Conservation (phyloP, 2,329 filamentous ascomycete species). For the Hypomyces perniciosus region DNA sequence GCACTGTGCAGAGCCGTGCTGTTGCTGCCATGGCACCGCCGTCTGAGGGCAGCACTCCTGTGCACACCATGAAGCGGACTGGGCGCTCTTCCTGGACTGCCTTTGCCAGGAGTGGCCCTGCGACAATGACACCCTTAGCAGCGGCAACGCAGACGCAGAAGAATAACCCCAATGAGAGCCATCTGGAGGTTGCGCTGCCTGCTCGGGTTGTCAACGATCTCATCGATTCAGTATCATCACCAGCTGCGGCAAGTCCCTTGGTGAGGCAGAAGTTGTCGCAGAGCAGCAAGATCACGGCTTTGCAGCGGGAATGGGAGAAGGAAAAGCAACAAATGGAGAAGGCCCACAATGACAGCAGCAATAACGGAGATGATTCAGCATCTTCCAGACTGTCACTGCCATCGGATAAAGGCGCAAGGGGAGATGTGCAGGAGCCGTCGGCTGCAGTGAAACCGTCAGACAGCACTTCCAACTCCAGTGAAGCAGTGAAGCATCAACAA, state of each 20-base stretch:
- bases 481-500: background rate
- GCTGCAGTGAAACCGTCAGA: background rate
- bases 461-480: background rate
- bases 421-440: background rate
- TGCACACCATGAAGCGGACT: constrained; percentile 12
- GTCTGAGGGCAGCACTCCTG: background rate
- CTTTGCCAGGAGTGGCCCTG: background rate
- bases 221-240: background rate
- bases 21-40: background rate
- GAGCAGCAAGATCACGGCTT: constrained; percentile 19
- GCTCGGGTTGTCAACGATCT: constrained; percentile 22
- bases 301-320: constrained; percentile 27
- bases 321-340: constrained; percentile 3
- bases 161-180: background rate
- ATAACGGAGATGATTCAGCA: background rate
- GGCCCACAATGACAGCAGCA: background rate
- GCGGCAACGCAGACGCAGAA: background rate
- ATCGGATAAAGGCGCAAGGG: background rate
- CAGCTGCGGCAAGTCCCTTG: background rate
- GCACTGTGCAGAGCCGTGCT: background rate
- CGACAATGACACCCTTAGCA: no score
- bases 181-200: background rate
- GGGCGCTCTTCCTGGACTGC: constrained; percentile 4
- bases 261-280: constrained; percentile 1
- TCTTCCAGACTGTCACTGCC: background rate